Base-by-base conservation (phyloP, 345 rosid species). In the Populus pruinosa region DNA sequence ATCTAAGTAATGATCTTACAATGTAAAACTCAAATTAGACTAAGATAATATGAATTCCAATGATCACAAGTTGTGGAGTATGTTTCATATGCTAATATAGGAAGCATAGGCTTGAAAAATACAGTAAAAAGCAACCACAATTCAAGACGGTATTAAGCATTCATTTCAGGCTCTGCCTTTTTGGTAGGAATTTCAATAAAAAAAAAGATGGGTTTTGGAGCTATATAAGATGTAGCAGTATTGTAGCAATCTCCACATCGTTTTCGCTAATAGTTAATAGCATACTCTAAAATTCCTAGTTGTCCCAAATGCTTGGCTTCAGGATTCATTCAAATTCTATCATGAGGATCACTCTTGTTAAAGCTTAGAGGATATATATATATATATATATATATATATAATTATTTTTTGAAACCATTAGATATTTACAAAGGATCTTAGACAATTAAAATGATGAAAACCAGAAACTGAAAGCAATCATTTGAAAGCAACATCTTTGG, bases 221-320 rank as follows among this genome's bases (percentile, higher is more conserved):
- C 11, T 53, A 41, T 31, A 14, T 23, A 53, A 13, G 10, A 12
- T 1, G 47, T 66, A n/a, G 1, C 13, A 66, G 38, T 87, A 44
- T 86, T 71, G 92, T 50, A 59, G 36, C 80, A 50, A 79, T 77
- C 89, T 55, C 73, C 80, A 23, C 81, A 21, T 66, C 9, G 61
- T 20, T 33, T 49, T 21, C 71, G 72, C 66, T 72, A 53, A 12
- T 20, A 39, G 5, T 8, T 6, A 1, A 64, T 11, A 39, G 43
- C 5, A 64, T 21, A 55, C 67, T 64, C 68, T 64, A 64, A 29
- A 2, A 64, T 25, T 64, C 39, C 35, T 64, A 27, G 68, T 38
- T 64, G 68, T 64, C 68, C 29, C 5, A 13, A 27, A 1, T 10
- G 36, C 18, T 29, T 64, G 68, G 68, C 68, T 8, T 27, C 11